These are phyloP conservation scores for Russula earlei DNA, from an alignment of 768 basidiomycete species.

Conservation along the genomic window DNA sequence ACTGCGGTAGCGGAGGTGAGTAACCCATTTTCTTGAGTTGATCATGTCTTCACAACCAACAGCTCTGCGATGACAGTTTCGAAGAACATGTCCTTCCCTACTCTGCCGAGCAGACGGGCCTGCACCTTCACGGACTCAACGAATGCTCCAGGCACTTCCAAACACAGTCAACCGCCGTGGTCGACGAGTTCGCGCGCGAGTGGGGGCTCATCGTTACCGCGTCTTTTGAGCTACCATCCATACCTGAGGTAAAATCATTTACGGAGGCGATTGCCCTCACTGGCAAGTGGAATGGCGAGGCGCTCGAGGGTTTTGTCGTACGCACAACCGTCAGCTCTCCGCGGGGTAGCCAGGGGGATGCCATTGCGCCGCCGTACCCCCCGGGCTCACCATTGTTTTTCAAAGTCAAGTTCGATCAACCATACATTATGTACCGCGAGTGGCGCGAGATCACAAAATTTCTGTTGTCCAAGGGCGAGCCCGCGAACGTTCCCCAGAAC, in stretches of 20 bases:
- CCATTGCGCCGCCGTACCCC: conserved; percentile 50
- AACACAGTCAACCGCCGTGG: conserved; percentile 55
- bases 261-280: conserved; percentile 53
- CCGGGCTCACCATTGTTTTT: conserved; percentile 90
- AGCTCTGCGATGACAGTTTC: conserved; percentile 97
- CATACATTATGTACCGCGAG: conserved; percentile 97
- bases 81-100: conserved; percentile 94
- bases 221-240: conserved; percentile 45
- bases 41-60: neutral
- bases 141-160: conserved; percentile 52
- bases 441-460: conserved; percentile 90
- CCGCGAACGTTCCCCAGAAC: conserved; percentile 42
- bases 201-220: conserved; percentile 88
- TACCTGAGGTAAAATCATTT: conserved; percentile 64
- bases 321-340: conserved; percentile 53
- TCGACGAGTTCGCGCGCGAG: conserved; percentile 74
- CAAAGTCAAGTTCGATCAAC: conserved; percentile 98
- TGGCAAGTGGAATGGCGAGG: conserved; percentile 75
- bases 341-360: conserved; percentile 28
- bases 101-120: conserved; percentile 70
- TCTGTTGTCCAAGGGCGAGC: conserved; percentile 38
- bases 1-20: conserved; percentile 88
- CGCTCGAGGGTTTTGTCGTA: conserved; percentile 92
- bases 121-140: conserved; percentile 92
- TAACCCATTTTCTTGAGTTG: neutral